Conservation (phyloP, 2,329 filamentous ascomycete species). For the Hymenoscyphus linearis region DNA sequence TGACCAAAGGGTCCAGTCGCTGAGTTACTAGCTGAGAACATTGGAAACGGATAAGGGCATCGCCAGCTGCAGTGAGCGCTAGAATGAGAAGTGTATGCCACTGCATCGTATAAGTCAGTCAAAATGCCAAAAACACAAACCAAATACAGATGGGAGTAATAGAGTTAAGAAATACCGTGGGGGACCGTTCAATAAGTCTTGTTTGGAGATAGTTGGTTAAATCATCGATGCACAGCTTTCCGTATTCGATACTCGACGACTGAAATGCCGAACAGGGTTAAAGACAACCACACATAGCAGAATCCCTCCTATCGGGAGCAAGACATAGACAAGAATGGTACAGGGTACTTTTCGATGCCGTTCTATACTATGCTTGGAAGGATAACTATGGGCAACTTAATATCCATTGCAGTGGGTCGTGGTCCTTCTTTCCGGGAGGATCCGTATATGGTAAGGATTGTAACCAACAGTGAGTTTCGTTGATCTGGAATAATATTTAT, state of each 20-base stretch:
- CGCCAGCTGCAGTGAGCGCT: constrained; percentile 2
- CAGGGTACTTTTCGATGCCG: background rate
- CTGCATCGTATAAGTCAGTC: constrained; percentile 3
- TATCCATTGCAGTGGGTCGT: background rate
- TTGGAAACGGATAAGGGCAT: constrained; percentile 14
- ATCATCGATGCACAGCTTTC: background rate
- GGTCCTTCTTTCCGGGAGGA: background rate
- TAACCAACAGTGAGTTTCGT: background rate
- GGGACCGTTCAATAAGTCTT: constrained; percentile 3
- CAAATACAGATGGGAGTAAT: background rate
- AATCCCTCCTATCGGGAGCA: background rate
- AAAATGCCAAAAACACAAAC: background rate
- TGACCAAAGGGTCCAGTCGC: constrained; percentile 13
- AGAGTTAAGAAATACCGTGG: background rate
- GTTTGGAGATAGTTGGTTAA: background rate
- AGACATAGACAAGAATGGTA: background rate
- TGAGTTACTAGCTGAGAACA: constrained; percentile 16
- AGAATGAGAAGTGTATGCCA: constrained; percentile 5
- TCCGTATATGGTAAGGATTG: background rate
- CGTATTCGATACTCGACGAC: background rate
- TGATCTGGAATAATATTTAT: background rate
- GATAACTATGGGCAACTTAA: background rate
- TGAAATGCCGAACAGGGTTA: background rate
- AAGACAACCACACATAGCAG: background rate
- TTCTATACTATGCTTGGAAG: background rate